These are phyloP conservation scores for Sphaerulina musiva DNA, from an alignment of 2,329 filamentous ascomycete species.

Conservation along the genomic window DNA sequence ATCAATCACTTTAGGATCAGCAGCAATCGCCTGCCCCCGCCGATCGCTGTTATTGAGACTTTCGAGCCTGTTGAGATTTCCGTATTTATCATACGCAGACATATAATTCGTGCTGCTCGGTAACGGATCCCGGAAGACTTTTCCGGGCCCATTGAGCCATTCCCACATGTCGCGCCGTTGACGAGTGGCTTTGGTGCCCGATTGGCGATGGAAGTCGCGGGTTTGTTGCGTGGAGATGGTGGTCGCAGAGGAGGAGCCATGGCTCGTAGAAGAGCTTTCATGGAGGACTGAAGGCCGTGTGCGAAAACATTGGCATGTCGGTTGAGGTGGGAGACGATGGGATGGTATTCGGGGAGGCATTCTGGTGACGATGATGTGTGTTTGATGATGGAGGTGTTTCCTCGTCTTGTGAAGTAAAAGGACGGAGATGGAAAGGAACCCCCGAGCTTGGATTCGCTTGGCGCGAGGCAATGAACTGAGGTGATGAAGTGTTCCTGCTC, in stretches of 20 bases:
- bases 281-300: constrained; percentile 16
- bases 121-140: constrained; percentile 44
- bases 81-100: constrained; percentile 46
- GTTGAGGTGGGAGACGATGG: constrained; percentile 19
- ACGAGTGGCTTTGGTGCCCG: constrained; percentile 35
- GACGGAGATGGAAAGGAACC: neutral
- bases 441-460: no score
- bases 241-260: neutral
- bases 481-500: no score
- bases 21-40: constrained; percentile 6
- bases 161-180: constrained; percentile 51
- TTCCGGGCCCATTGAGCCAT: constrained; percentile 54
- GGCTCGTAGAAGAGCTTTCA: neutral
- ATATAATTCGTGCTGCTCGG: constrained; percentile 51
- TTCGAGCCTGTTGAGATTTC: constrained; percentile 37
- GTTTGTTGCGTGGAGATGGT: constrained; percentile 7
- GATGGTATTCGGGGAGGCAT: constrained; percentile 31
- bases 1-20: constrained; percentile 4
- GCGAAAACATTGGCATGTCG: constrained; percentile 26
- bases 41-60: constrained; percentile 12
- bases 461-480: no score
- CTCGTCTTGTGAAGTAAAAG: neutral
- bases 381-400: neutral
- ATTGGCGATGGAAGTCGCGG: constrained; percentile 19
- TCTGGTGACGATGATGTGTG: constrained; percentile 1